Base-by-base conservation (phyloP, 805 yeast species). In the Yamadazyma tumulicola region DNA sequence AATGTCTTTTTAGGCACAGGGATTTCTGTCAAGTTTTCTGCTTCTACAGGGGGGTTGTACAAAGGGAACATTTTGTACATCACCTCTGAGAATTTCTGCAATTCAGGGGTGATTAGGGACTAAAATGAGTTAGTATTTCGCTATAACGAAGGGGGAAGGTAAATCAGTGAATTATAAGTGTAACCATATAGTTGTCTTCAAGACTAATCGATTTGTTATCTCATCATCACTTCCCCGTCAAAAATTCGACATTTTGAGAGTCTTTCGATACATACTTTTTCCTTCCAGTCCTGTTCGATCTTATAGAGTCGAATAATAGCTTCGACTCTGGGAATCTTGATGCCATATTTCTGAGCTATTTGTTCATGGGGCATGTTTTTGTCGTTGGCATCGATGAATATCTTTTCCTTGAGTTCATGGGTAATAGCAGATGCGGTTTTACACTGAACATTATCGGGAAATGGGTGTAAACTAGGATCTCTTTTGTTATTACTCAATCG, bases 11-110 rank as follows among this genome's bases (percentile, higher is more conserved):
- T 74, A 20, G 96, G 95, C 33, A 85, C 79, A 21, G 96, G 96
- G 67, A 89, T 85, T 68, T 91, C 96, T n/a, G 95, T 84, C 54
- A 88, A 69, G 55, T 87, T 85, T 53, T 89, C 95, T 7, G 79
- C 69, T 17, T 52, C 51, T 11, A 48, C 43, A 5, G 61, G 56
- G 19, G 65, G 57, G 29, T 54, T 51, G 52, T 74, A 82, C 28
- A 85, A 59, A 31, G 96, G 96, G 66, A 91, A 85, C 85, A 88
- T 80, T 37, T 75, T 74, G 56, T 79, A 77, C 79, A 93, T 70
- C 12, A 78, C 67, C 5, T 60, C 52, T 5, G 83, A 63, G 75
- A 84, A 78, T 43, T 59, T 74, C 35, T 60, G 55, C 54, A 88
- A 55, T 41, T 84, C 93, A 16, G 64, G 54, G 7, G 73, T 60